Evolutionary conservation across 225 moss, liverwort and hornwort genomes (phyloP), one percentile per base, ranked within the genome.

Genomic region (Lunularia cruciata): DNA sequence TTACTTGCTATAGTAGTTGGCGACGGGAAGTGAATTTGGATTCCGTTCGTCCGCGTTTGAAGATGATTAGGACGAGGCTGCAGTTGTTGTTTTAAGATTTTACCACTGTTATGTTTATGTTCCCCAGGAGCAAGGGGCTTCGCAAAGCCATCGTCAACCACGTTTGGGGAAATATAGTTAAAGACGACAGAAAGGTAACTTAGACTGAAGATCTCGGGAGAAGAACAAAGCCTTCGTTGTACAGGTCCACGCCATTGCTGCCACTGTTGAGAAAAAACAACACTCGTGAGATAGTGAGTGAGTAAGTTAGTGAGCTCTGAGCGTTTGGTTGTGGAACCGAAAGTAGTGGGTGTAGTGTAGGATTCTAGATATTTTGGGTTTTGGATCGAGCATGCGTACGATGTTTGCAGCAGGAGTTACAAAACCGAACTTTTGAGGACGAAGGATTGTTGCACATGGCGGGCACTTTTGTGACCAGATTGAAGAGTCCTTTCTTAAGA

Each of bases 401-500:
- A 36, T 36, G 36, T 38, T 37, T 5, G 33, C 20, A 12, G 16
- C 0, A 23, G 13, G 6, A 61, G 39, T 18, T 38, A 4, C 9
- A 14, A 25, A 26, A 14, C 39, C 0, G 23, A 2, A 12, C 25
- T 40, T 3, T 23, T 25, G 38, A 6, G 36, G 4, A 25, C 2
- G 12, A 11, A 25, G 10, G 6, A 8, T 22, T 33, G 37, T 25
- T 25, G 61, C 47, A 8, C 65, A 67, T 67, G 67, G 67, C 67
- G 52, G 67, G 67, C 22, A 52, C 49, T 49, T 67, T 67, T 51
- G 67, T 67, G 35, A 18, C 67, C 51, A 67, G 53, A 38, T 26
- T 67, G 22, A 67, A 67, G 23, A 33, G 67, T 10, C 67, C 67
- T 35, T 67, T 67, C 20, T 35, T 67, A 34, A 49, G 67, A 51